Conservation (phyloP, 2,329 filamentous ascomycete species). For the Cordyceps pruinosa region DNA sequence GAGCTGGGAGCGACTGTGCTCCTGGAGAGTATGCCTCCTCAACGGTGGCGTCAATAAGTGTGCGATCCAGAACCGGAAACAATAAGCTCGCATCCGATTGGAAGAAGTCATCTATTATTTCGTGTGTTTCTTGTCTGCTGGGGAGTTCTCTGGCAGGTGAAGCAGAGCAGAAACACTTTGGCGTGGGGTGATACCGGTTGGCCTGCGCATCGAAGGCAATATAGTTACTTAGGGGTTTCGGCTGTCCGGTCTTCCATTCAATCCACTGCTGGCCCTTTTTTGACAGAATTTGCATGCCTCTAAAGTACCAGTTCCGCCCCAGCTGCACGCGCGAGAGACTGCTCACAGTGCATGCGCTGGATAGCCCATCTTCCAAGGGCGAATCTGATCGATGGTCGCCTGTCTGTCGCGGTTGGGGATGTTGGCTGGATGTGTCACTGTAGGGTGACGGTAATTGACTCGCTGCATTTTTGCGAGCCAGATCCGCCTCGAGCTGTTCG, state of each 20-base stretch:
- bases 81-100: neutral
- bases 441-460: neutral
- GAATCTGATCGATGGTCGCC: neutral
- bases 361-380: neutral
- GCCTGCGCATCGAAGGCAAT: neutral
- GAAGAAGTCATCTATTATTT: neutral
- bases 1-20: conserved; percentile 2
- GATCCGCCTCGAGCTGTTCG: neutral
- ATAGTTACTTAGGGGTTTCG: neutral
- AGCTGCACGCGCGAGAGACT: neutral
- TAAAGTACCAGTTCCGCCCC: conserved; percentile 14
- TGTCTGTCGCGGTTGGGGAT: neutral
- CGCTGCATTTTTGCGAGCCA: neutral
- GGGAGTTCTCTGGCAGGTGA: neutral
- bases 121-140: neutral
- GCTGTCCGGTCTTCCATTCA: conserved; percentile 6
- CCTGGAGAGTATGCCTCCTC: conserved; percentile 7
- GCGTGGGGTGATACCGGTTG: neutral
- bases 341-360: too few species aligned
- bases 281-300: conserved; percentile 14
- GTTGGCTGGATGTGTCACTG: neutral
- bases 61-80: conserved; percentile 5
- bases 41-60: conserved; percentile 7
- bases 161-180: neutral
- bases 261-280: conserved; percentile 13